Evolutionary conservation across 2,329 filamentous ascomycete species (phyloP).

Genomic region (Pseudogymnoascus sp.): DNA sequence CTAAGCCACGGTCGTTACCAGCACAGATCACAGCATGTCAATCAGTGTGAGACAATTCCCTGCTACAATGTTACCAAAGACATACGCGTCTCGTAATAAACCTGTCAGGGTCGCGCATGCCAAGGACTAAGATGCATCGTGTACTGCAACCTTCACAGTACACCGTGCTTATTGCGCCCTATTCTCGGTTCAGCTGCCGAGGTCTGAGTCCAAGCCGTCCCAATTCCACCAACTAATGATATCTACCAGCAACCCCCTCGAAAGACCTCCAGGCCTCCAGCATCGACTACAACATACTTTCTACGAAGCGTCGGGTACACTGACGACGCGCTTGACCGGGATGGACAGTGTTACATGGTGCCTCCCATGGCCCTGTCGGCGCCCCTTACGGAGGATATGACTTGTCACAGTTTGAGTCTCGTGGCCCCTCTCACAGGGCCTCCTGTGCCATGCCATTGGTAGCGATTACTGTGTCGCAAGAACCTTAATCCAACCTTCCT

Average conservation of each 20-base stretch:
- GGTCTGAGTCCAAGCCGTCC: background rate
- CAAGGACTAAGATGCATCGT: background rate
- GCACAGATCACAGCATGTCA: background rate
- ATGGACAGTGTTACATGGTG: background rate
- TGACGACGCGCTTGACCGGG: background rate
- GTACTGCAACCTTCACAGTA: background rate
- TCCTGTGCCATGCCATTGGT: background rate
- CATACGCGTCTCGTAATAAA: background rate
- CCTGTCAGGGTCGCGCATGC: background rate
- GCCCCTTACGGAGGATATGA: background rate
- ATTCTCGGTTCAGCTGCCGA: background rate
- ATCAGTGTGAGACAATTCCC: background rate
- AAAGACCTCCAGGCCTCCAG: background rate
- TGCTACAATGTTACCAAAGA: background rate
- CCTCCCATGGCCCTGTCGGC: background rate
- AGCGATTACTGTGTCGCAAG: background rate
- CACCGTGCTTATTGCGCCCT: background rate
- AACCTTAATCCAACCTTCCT: constrained; percentile 6
- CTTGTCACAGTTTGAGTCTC: background rate
- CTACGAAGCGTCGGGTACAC: background rate
- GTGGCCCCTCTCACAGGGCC: constrained; percentile 1
- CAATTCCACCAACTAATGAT: background rate
- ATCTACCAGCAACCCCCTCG: background rate
- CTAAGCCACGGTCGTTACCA: background rate
- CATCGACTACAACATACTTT: background rate